These are phyloP conservation scores for Agaricus blazei DNA, from an alignment of 768 basidiomycete species.

Conservation along the genomic window DNA sequence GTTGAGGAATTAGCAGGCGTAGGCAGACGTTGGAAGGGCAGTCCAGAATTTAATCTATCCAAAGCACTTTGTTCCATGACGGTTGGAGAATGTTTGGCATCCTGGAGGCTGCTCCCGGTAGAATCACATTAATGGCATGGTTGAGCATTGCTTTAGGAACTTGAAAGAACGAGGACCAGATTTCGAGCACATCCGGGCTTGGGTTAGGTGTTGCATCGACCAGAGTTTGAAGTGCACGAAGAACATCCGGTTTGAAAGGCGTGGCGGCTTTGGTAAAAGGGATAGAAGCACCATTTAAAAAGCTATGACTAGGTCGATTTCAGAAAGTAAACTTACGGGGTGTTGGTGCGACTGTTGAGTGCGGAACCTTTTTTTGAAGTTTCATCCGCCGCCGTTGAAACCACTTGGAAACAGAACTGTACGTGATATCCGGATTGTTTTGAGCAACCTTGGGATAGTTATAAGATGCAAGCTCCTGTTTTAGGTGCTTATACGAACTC, in stretches of 20 bases:
- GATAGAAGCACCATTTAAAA: not conserved
- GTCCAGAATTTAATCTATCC: not conserved
- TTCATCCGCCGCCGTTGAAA: not conserved
- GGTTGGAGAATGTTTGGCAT: not conserved
- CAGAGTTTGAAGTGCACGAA: slow-evolving; percentile 4
- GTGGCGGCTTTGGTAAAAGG: not conserved
- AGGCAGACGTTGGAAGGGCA: slow-evolving; percentile 10
- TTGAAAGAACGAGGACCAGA: slow-evolving; percentile 4
- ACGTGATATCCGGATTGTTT: not conserved
- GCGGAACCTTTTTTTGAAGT: not conserved
- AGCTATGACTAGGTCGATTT: not conserved
- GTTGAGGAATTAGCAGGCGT: slow-evolving; percentile 16
- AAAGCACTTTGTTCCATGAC: no score
- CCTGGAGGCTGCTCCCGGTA: not conserved
- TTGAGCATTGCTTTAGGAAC: not conserved
- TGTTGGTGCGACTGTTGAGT: not conserved
- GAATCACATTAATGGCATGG: not conserved
- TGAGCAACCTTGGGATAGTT: not conserved
- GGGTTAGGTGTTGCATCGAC: slow-evolving; percentile 1
- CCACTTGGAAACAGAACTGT: not conserved
- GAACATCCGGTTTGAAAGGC: not conserved
- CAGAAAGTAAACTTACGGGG: not conserved
- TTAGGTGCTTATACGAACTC: slow-evolving; percentile 1
- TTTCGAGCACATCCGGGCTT: not conserved
- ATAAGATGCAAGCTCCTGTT: not conserved